Evolutionary conservation across 2,329 filamentous ascomycete genomes (phyloP).

Genomic region (Colletotrichum scovillei): DNA sequence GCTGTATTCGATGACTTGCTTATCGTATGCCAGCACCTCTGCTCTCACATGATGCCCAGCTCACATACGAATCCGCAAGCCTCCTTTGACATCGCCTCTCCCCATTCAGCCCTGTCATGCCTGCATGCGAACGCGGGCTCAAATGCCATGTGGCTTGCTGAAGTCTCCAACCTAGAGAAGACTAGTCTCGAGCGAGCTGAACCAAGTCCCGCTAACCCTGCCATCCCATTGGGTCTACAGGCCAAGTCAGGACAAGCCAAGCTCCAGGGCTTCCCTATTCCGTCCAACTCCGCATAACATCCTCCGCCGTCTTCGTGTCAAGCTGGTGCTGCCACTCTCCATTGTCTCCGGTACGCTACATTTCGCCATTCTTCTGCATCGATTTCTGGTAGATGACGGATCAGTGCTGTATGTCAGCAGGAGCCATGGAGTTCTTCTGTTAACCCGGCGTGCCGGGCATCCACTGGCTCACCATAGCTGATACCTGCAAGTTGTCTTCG

Average conservation of each 20-base stretch:
- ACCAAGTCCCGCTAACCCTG: not conserved
- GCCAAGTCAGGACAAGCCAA: conserved; percentile 3
- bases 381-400: not conserved
- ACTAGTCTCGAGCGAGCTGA: conserved; percentile 3
- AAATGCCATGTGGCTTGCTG: conserved; percentile 23
- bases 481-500: not conserved
- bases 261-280: not conserved
- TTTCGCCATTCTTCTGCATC: not conserved
- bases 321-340: not conserved
- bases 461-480: not conserved
- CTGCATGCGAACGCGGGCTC: conserved; percentile 7
- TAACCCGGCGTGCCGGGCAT: not conserved
- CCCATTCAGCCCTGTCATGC: conserved; percentile 15
- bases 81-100: not conserved
- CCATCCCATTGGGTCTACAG: conserved; percentile 5
- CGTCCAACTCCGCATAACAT: conserved; percentile 3
- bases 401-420: not conserved
- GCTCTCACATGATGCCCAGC: not conserved
- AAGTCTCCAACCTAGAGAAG: not conserved
- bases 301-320: conserved; percentile 5
- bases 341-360: not conserved
- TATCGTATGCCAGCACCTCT: not conserved
- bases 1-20: not conserved
- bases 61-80: not conserved
- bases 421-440: not conserved